A percentile compares a stretch with the other conserved stretches of the same genome.
phyloP scores from a whole-genome alignment of 306 rosid genomes.

The Lupinus albus region DNA sequence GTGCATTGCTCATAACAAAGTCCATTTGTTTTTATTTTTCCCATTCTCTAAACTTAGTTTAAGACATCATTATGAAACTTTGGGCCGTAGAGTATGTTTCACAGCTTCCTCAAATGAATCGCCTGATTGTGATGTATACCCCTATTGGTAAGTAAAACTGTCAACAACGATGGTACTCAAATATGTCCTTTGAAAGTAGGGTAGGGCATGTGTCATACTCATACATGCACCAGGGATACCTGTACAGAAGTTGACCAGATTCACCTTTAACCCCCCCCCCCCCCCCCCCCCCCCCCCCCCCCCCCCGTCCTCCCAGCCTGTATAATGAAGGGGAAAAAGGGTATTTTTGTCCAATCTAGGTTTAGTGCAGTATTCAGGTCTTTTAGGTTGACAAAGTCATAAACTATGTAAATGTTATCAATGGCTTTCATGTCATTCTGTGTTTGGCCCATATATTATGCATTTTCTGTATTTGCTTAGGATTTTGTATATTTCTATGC shows the following conservation, averaged over 20 bases:
- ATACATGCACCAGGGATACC: background rate
- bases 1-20: background rate
- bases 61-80: constrained; percentile 20
- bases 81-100: constrained; percentile 12
- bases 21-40: background rate
- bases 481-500: background rate
- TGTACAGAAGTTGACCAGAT: constrained; percentile 25
- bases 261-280: no score
- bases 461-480: constrained; percentile 8
- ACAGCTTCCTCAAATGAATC: constrained; percentile 19
- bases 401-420: background rate
- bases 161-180: background rate
- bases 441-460: constrained; percentile 1
- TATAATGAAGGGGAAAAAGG: constrained; percentile 20
- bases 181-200: constrained; percentile 5
- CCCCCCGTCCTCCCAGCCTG: background rate
- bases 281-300: background rate
- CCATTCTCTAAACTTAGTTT: constrained; percentile 4
- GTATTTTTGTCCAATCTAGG: constrained; percentile 22
- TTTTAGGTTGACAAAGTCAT: background rate
- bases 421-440: background rate
- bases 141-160: constrained; percentile 27
- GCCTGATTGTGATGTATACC: constrained; percentile 9
- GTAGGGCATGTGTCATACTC: background rate
- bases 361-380: constrained; percentile 1